A percentile compares a stretch with the other conserved stretches of the same genome.
Evolutionary conservation across 305 asterid species (phyloP).

Genomic region (Fraxinus baroniana): DNA sequence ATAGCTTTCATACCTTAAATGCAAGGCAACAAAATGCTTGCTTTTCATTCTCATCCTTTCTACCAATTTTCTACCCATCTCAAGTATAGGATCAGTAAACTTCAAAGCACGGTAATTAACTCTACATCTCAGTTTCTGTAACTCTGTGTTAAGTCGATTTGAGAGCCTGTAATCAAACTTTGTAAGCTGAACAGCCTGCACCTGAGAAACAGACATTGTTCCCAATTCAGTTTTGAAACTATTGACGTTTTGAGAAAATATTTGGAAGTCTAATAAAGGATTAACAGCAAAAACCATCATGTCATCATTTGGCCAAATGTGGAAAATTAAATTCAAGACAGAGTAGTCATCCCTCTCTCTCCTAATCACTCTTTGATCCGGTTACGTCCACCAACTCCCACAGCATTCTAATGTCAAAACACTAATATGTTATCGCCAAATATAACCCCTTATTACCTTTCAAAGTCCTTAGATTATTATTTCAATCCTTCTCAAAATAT

Average conservation of each 20-base stretch:
- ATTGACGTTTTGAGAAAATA: background rate
- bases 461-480: background rate
- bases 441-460: background rate
- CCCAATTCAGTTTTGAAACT: background rate
- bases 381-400: background rate
- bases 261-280: background rate
- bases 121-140: conserved; percentile 79
- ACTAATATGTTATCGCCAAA: background rate
- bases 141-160: conserved; percentile 41
- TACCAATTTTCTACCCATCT: conserved; percentile 59
- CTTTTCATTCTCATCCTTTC: conserved; percentile 63
- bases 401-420: background rate
- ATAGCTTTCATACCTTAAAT: conserved; percentile 48
- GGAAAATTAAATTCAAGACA: background rate
- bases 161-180: conserved; percentile 80
- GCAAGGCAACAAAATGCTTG: conserved; percentile 61
- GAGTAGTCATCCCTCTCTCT: background rate
- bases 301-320: background rate
- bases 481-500: background rate
- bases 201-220: conserved; percentile 25
- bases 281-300: background rate
- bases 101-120: conserved; percentile 69
- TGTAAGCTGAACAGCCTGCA: conserved; percentile 66
- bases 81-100: conserved; percentile 56
- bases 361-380: background rate